Base-by-base conservation (phyloP, 768 basidiomycete genomes). In the Russula dissimulans region DNA sequence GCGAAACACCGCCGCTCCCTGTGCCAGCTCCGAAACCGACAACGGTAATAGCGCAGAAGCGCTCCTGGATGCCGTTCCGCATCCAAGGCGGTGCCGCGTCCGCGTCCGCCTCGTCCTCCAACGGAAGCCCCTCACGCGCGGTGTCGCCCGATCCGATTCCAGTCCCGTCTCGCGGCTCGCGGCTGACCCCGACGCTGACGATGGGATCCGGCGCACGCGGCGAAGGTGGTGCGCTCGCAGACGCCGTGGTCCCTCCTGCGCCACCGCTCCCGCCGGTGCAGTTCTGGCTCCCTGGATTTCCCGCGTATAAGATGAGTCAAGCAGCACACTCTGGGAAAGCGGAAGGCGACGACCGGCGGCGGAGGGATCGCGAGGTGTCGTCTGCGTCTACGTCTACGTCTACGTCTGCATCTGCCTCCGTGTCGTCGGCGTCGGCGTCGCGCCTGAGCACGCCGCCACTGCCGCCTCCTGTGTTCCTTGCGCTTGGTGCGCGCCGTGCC, bases 211-310 rank as follows among this genome's bases (percentile, higher is more conserved):
- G 51, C 17, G 47, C 45, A 1, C 38, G 50, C 36, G 58, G 32
- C 22, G 26, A 39, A 1, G 47, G 22, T 9, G 34, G 42, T 11
- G 12, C 36, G 3, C 22, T 41, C 34, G n/a, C 34, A 3, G 54
- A 56, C 8, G 48, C 48, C 3, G 46, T 59, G 2, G 44, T 65
- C n/a, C 64, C 64, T 18, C 64, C 53, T 9, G 56, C 34, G 29
- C 58, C 59, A 2, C 65, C 62, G 2, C 44, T 66, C 7, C 65
- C 65, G 14, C 65, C 65, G 0, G 57, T 66, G 12, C 65, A 66
- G 44, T 66, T 66, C 56, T 66, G 65, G 65, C 39, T 66, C 14
- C 65, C 65, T 0, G 64, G 65, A 6, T 60, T 56, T 18, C 65
- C 65, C 8, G 56, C 65, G 22, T 63, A 55, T 15, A 59, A 59